Conservation (phyloP, 148 eudicot genomes). For the Polygonum maritimum region DNA sequence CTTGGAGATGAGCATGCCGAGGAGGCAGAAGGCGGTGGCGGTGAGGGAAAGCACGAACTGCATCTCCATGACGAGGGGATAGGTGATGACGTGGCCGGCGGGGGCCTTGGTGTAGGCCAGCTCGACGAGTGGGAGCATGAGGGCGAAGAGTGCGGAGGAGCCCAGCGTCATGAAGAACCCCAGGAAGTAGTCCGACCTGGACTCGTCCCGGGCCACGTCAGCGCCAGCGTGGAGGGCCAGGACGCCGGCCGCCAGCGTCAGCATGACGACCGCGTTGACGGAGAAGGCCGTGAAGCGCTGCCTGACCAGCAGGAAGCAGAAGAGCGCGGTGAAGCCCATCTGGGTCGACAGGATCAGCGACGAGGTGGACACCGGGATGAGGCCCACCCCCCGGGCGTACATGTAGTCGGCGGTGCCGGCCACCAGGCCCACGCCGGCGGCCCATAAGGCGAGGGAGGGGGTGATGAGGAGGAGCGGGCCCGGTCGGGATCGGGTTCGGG, state of each 20-base stretch:
- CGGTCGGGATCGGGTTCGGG: slow-evolving; percentile 24
- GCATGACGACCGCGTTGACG: slow-evolving; percentile 41
- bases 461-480: not conserved
- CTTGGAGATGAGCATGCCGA: slow-evolving; percentile 46
- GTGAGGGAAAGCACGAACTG: slow-evolving; percentile 42
- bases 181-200: slow-evolving; percentile 23
- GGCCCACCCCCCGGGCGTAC: slow-evolving; percentile 47
- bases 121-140: slow-evolving; percentile 55
- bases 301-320: slow-evolving; percentile 37
- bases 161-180: slow-evolving; percentile 53
- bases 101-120: slow-evolving; percentile 37
- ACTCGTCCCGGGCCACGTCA: slow-evolving; percentile 37
- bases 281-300: slow-evolving; percentile 57
- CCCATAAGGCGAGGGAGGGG: slow-evolving; percentile 11
- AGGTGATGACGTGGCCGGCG: slow-evolving; percentile 22
- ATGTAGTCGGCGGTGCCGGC: slow-evolving; percentile 51
- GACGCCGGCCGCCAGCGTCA: slow-evolving; percentile 52
- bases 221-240: slow-evolving; percentile 44
- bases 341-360: slow-evolving; percentile 56
- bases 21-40: slow-evolving; percentile 43
- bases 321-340: slow-evolving; percentile 51
- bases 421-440: slow-evolving; percentile 32
- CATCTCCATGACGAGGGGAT: slow-evolving; percentile 56
- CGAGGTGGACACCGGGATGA: slow-evolving; percentile 60
- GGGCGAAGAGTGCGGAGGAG: slow-evolving; percentile 42